Percentiles rank a stretch among this genome's conserved stretches.
These are phyloP conservation scores for Russula brevipes DNA, from an alignment of 768 basidiomycete genomes.

Conservation along the genomic window DNA sequence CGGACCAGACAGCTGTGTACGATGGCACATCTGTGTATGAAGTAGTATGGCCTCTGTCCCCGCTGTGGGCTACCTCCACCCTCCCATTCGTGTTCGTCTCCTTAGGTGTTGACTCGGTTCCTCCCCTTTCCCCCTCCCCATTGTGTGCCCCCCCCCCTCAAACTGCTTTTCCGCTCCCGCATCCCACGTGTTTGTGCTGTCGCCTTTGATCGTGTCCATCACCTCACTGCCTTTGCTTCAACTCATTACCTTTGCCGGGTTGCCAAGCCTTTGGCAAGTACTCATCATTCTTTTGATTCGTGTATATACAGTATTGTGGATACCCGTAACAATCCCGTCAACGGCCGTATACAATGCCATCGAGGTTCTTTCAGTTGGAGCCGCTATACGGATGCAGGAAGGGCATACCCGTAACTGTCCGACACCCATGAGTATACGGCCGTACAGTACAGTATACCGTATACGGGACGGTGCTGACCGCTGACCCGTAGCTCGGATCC, in stretches of 20 bases:
- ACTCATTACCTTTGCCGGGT: slow-evolving; percentile 2
- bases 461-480: too few relatives aligned
- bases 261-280: slow-evolving; percentile 7
- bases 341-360: too few relatives aligned
- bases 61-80: neutral
- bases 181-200: slow-evolving; percentile 2
- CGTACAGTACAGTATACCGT: too few relatives aligned
- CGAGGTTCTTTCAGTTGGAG: too few relatives aligned
- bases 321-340: too few relatives aligned
- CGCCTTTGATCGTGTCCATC: slow-evolving; percentile 1
- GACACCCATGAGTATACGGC: too few relatives aligned
- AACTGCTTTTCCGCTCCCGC: neutral
- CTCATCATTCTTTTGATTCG: neutral
- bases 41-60: neutral
- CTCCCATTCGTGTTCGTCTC: neutral
- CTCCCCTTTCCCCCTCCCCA: neutral
- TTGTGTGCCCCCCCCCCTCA: slow-evolving; percentile 1
- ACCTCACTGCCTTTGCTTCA: slow-evolving; percentile 6
- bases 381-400: too few relatives aligned
- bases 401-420: too few relatives aligned
- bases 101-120: slow-evolving; percentile 6
- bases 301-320: too few relatives aligned
- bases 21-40: slow-evolving; percentile 5
- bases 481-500: too few relatives aligned
- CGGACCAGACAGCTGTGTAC: slow-evolving; percentile 4